Conservation (phyloP, 495 filamentous ascomycete species). For the Lasiosphaeria hispida region DNA sequence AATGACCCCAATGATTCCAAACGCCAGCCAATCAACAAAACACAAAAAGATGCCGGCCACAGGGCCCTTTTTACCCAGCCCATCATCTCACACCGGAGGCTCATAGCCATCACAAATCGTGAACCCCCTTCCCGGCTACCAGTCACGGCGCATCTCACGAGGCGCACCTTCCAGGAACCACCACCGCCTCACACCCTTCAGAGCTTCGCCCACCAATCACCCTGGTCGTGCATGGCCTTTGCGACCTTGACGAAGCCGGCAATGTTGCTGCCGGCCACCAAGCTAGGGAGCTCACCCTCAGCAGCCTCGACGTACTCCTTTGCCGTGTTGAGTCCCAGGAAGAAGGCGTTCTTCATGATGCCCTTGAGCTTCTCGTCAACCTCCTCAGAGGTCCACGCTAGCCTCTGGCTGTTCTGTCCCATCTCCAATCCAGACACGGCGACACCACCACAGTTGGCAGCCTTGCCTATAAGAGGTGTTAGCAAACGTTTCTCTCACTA, state of each 20-base stretch:
- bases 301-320: constrained; percentile 75
- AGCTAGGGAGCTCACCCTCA: constrained; percentile 81
- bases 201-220: constrained; percentile 81
- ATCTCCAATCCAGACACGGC: constrained; percentile 98
- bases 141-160: too few relatives aligned
- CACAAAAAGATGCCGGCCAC: too few relatives aligned
- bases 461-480: constrained; percentile 51
- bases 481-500: not conserved
- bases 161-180: too few relatives aligned
- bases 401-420: constrained; percentile 90
- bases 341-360: constrained; percentile 95
- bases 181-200: constrained; percentile 13
- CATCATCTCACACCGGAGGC: not conserved
- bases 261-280: constrained; percentile 94
- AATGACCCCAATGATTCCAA: too few relatives aligned
- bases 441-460: constrained; percentile 96
- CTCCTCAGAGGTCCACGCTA: constrained; percentile 82
- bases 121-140: not conserved
- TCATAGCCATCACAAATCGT: not conserved
- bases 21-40: too few relatives aligned
- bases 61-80: not conserved
- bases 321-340: constrained; percentile 85
- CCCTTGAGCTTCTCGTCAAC: constrained; percentile 88
- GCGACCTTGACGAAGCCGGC: constrained; percentile 97
- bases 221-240: constrained; percentile 90